Evolutionary conservation across 164 flowering plant species (phyloP).

Genomic region (Aristolochia contorta): DNA sequence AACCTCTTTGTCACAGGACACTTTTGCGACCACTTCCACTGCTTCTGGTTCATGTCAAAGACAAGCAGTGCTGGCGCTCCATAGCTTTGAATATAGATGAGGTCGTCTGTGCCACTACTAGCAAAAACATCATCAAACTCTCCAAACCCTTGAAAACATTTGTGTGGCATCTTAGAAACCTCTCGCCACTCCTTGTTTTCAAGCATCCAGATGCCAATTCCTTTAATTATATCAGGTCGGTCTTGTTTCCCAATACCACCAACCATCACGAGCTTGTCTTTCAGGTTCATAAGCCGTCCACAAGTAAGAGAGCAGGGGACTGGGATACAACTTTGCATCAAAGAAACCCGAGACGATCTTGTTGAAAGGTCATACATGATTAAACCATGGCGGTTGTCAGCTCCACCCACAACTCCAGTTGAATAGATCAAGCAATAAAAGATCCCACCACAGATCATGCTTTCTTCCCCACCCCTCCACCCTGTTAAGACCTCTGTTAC

Average conservation of each 20-base stretch:
- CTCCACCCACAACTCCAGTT: constrained; percentile 35
- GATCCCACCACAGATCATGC: constrained; percentile 69
- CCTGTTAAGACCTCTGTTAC: constrained; percentile 60
- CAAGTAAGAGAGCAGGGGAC: constrained; percentile 85
- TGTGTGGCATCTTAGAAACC: constrained; percentile 79
- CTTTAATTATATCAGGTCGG: constrained; percentile 75
- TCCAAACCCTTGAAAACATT: constrained; percentile 85
- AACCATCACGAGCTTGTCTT: constrained; percentile 80
- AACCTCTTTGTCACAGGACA: constrained; percentile 81
- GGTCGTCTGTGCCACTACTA: constrained; percentile 63
- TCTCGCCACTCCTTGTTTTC: constrained; percentile 71
- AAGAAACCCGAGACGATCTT: constrained; percentile 29
- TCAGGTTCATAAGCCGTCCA: constrained; percentile 82
- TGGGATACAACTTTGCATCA: constrained; percentile 50
- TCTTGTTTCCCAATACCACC: constrained; percentile 89
- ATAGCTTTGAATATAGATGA: constrained; percentile 84
- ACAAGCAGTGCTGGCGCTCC: constrained; percentile 74
- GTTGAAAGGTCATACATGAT: constrained; percentile 46
- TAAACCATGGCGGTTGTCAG: constrained; percentile 68
- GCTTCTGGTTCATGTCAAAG: constrained; percentile 56
- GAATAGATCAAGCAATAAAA: constrained; percentile 76
- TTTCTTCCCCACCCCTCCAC: constrained; percentile 94
- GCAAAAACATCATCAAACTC: constrained; percentile 93
- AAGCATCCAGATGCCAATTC: constrained; percentile 82
- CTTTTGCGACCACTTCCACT: constrained; percentile 89